Percentiles rank a stretch among this genome's conserved stretches.
These are phyloP conservation scores for Solioccasus polychromus DNA, from an alignment of 768 basidiomycete species.

Conservation along the genomic window DNA sequence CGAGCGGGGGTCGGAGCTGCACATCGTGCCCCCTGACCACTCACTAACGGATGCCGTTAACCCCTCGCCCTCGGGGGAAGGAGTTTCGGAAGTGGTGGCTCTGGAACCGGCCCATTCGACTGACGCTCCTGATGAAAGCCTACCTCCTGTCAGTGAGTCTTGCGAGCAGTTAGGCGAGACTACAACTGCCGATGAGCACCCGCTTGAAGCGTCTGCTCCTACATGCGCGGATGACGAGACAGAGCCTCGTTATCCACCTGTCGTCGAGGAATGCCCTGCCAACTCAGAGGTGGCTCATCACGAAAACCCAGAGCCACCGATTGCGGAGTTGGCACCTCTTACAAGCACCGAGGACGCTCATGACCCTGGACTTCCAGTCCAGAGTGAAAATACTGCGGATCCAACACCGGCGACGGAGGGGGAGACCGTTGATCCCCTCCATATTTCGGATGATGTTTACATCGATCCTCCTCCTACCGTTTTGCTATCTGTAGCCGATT, in stretches of 20 bases:
- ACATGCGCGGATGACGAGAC: slow-evolving; percentile 4
- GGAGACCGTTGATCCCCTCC: slow-evolving; percentile 43
- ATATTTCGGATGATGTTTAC: slow-evolving; percentile 65
- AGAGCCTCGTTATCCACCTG: slow-evolving; percentile 1
- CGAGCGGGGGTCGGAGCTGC: slow-evolving; percentile 12
- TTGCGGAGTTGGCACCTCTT: slow-evolving; percentile 10
- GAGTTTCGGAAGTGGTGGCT: slow-evolving; percentile 1
- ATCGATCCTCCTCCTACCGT: slow-evolving; percentile 76
- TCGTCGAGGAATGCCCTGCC: slow-evolving; percentile 4
- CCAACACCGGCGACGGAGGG: slow-evolving; percentile 9
- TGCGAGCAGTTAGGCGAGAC: slow-evolving; percentile 12
- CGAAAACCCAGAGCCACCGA: slow-evolving; percentile 6
- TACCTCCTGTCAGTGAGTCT: slow-evolving; percentile 19
- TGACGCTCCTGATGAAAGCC: slow-evolving; percentile 5
- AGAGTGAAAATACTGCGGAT: slow-evolving; percentile 13
- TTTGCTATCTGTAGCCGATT: slow-evolving; percentile 42
- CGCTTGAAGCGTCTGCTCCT: slow-evolving; percentile 4
- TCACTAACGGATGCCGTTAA: slow-evolving; percentile 16
- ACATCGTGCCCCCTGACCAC: slow-evolving; percentile 15
- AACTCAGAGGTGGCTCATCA: slow-evolving; percentile 10
- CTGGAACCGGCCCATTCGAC: slow-evolving; percentile 6
- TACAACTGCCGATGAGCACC: slow-evolving; percentile 2
- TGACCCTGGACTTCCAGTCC: slow-evolving; percentile 1
- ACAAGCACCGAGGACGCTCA: slow-evolving; percentile 6
- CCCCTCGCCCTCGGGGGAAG: slow-evolving; percentile 7